Base-by-base conservation (phyloP, 371 early-diverging fungal species). In the Dichotomocladium elegans region DNA sequence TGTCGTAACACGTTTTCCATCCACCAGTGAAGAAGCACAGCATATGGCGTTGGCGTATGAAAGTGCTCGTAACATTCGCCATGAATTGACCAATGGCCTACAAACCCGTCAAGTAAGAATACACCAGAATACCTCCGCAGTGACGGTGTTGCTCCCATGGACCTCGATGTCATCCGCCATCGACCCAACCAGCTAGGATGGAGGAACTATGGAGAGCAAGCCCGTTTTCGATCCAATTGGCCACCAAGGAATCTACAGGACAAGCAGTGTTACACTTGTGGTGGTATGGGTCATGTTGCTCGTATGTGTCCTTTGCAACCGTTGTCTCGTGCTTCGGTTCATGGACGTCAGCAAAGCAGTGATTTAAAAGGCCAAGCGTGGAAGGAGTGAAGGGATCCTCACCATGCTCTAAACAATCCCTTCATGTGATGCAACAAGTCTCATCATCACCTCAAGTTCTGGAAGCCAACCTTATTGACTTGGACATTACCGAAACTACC, bases 351-450 rank as follows among this genome's bases (percentile, higher is more conserved):
- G n/a, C n/a, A n/a, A n/a, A n/a, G n/a, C n/a, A n/a, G n/a, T n/a
- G n/a, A n/a, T n/a, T n/a, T n/a, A 42, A 42, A 42, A 42, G 42
- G 42, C 17, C 42, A 42, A 42, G 17, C 42, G 42, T 26, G 42
- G 8, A 11, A 15, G n/a, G n/a, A n/a, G n/a, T n/a, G n/a, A n/a
- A n/a, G n/a, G n/a, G n/a, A n/a, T n/a, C n/a, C n/a, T n/a, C n/a
- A n/a, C n/a, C n/a, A n/a, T n/a, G n/a, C n/a, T n/a, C n/a, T n/a
- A n/a, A n/a, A n/a, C n/a, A 8, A 42, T 42, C 42, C 22, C 42
- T 42, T 15, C 26, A 46, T n/a, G n/a, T n/a, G n/a, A n/a, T n/a
- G n/a, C n/a, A n/a, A n/a, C n/a, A n/a, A n/a, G n/a, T n/a, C n/a
- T n/a, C n/a, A n/a, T n/a, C n/a, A n/a, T n/a, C n/a, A n/a, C n/a